These are phyloP conservation scores for Rosa hybrid DNA, from an alignment of 331 rosid species.

Conservation along the genomic window DNA sequence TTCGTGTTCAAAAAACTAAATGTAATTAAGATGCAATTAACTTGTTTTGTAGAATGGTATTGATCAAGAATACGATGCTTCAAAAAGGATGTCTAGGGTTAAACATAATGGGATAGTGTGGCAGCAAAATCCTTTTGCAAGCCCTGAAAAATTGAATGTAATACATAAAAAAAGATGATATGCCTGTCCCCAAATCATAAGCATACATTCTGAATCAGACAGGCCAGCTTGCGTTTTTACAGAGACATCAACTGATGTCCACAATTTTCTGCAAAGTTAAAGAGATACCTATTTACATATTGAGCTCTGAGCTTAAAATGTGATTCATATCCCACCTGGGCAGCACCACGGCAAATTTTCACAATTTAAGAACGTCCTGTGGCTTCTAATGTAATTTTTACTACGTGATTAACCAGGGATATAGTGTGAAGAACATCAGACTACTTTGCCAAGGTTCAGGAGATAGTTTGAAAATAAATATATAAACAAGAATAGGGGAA, in stretches of 20 bases:
- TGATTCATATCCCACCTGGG: not conserved
- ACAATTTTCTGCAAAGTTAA: not conserved
- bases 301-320: not conserved
- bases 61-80: not conserved
- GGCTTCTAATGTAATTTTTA: not conserved
- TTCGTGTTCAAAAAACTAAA: not conserved
- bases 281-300: not conserved
- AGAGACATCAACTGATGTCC: not conserved
- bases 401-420: too few relatives aligned
- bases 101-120: not conserved
- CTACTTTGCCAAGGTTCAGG: too few relatives aligned
- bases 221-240: not conserved
- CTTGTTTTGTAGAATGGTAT: not conserved
- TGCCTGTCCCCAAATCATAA: not conserved
- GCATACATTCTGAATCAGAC: not conserved
- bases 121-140: not conserved
- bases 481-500: too few relatives aligned
- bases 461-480: too few relatives aligned
- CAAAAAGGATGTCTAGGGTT: not conserved
- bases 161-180: not conserved
- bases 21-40: not conserved
- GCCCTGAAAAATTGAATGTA: not conserved
- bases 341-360: not conserved
- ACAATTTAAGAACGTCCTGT: not conserved
- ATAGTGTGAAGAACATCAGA: too few relatives aligned